phyloP scores from a whole-genome alignment of 805 yeast species.

The Schwanniomyces occidentalis region DNA sequence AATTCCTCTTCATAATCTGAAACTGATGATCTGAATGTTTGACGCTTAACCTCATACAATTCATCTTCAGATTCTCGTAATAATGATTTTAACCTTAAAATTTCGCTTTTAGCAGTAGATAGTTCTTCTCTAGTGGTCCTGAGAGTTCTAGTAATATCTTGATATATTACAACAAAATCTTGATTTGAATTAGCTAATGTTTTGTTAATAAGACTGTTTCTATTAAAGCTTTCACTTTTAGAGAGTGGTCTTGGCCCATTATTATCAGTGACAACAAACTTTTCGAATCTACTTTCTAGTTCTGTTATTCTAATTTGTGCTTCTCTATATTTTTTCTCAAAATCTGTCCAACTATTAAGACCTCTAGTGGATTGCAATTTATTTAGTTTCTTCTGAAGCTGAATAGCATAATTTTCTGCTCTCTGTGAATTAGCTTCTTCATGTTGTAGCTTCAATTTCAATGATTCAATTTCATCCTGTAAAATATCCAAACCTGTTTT shows the following conservation, averaged over 20 bases:
- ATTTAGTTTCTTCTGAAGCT: conserved; percentile 43
- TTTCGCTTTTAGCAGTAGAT: conserved; percentile 40
- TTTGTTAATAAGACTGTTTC: conserved; percentile 20
- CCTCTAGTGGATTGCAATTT: conserved; percentile 43
- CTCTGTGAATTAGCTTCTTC: conserved; percentile 52
- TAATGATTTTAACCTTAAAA: conserved; percentile 40
- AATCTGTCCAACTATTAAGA: conserved; percentile 31
- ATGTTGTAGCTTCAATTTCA: conserved; percentile 49
- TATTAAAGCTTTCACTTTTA: conserved; percentile 36
- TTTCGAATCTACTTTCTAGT: conserved; percentile 31
- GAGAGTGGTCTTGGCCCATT: conserved; percentile 16
- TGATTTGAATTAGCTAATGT: conserved; percentile 31
- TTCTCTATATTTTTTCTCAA: conserved; percentile 36
- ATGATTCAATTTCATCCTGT: conserved; percentile 47
- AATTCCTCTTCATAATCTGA: conserved; percentile 37
- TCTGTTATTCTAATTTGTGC: conserved; percentile 33
- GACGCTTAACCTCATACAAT: conserved; percentile 41
- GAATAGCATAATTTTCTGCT: conserved; percentile 51
- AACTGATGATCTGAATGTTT: conserved; percentile 39
- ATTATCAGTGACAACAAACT: conserved; percentile 17
- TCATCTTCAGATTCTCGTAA: conserved; percentile 46
- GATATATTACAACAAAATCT: conserved; percentile 50
- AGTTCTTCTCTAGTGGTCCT: conserved; percentile 46
- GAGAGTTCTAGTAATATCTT: conserved; percentile 49
- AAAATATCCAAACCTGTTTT: conserved; percentile 13